Conservation (phyloP, 495 filamentous ascomycete species). For the Aspergillus funiculosus region DNA sequence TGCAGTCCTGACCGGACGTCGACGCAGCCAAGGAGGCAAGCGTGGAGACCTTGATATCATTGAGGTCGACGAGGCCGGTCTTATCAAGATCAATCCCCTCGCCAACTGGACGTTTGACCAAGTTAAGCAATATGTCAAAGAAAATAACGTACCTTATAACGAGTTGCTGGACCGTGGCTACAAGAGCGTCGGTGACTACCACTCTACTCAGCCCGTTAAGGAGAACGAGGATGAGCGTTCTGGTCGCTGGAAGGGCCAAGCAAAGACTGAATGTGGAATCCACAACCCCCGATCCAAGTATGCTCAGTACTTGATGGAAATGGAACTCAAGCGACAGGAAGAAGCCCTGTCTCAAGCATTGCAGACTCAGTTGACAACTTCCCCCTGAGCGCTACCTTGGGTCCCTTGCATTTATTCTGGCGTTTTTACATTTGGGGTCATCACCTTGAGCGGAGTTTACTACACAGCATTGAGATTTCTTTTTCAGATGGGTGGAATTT, state of each 20-base stretch:
- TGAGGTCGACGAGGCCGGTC: conserved; percentile 84
- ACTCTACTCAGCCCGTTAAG: conserved; percentile 85
- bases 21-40: conserved; percentile 89
- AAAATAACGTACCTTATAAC: conserved; percentile 90
- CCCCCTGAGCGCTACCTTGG: conserved; percentile 23
- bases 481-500: conserved; percentile 8
- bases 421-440: conserved; percentile 17
- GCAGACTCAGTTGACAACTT: conserved; percentile 30
- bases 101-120: conserved; percentile 92
- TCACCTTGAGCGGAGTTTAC: conserved; percentile 20
- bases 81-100: conserved; percentile 98
- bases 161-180: conserved; percentile 83
- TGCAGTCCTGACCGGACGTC: conserved; percentile 89
- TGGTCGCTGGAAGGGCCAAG: conserved; percentile 90
- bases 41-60: conserved; percentile 82
- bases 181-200: conserved; percentile 97
- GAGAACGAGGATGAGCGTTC: conserved; percentile 95
- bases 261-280: conserved; percentile 96
- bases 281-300: conserved; percentile 95
- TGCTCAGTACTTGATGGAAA: conserved; percentile 70
- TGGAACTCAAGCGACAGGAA: conserved; percentile 67
- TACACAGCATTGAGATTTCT: conserved; percentile 16
- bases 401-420: conserved; percentile 19
- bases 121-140: conserved; percentile 78
- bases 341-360: conserved; percentile 47